Evolutionary conservation across 2,329 filamentous ascomycete species (phyloP).

Genomic region (Paecilomyces sp.): DNA sequence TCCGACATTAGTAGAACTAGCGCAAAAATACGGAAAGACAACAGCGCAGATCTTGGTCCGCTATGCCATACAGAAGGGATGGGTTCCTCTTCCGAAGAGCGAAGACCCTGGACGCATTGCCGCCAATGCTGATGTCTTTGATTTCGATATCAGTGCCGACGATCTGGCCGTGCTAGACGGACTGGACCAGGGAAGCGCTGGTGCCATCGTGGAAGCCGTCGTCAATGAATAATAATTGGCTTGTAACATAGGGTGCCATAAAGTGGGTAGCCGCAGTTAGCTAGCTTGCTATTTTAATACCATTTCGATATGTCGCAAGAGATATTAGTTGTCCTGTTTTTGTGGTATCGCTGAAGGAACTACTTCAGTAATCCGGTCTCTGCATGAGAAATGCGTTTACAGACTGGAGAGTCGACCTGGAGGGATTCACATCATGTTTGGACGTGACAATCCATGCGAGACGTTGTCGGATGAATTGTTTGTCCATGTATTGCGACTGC

Average conservation of each 20-base stretch:
- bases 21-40: constrained; percentile 65
- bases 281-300: constrained; percentile 2
- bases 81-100: constrained; percentile 67
- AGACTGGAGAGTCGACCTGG: constrained; percentile 76
- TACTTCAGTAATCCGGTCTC: constrained; percentile 24
- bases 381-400: constrained; percentile 84
- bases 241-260: neutral
- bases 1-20: constrained; percentile 55
- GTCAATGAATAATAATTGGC: constrained; percentile 28
- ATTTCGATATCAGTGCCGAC: constrained; percentile 49
- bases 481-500: constrained; percentile 48
- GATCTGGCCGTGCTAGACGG: constrained; percentile 52
- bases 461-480: constrained; percentile 67
- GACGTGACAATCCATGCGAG: constrained; percentile 77
- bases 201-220: constrained; percentile 43
- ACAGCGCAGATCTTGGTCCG: constrained; percentile 72
- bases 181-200: constrained; percentile 43
- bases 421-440: constrained; percentile 75
- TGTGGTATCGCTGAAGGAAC: neutral
- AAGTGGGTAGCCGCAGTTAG: neutral
- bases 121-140: constrained; percentile 58
- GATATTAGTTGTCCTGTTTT: constrained; percentile 1
- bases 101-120: constrained; percentile 60
- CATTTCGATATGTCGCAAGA: neutral
- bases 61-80: constrained; percentile 75